Conservation (phyloP, 331 rosid genomes). For the Saraca asoca region DNA sequence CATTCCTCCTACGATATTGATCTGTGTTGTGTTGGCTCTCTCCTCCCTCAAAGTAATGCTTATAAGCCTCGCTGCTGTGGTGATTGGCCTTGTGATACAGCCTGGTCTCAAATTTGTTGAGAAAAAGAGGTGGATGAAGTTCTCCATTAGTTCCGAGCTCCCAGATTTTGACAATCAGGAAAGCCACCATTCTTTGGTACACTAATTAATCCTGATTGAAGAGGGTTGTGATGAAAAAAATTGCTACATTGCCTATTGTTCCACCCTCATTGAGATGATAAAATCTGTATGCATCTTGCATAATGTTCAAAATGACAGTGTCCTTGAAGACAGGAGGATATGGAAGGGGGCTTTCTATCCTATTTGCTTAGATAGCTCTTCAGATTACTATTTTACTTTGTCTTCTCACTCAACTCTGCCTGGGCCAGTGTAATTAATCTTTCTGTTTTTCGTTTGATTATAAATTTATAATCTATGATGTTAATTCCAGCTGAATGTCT, state of each 20-base stretch:
- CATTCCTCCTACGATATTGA: conserved; percentile 70
- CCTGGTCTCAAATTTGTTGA: conserved; percentile 63
- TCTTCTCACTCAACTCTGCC: neutral
- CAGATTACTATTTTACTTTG: neutral
- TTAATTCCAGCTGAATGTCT: conserved; percentile 1
- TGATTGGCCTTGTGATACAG: conserved; percentile 62
- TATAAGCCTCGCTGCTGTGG: conserved; percentile 63
- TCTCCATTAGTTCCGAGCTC: conserved; percentile 64
- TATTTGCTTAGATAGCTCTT: conserved; percentile 20
- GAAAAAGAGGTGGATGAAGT: conserved; percentile 78
- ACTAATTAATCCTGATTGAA: conserved; percentile 17
- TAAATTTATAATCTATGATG: neutral
- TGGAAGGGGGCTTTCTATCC: conserved; percentile 20
- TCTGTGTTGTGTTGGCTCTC: conserved; percentile 63
- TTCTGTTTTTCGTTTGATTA: neutral
- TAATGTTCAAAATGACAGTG: too few relatives aligned
- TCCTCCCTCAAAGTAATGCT: conserved; percentile 60
- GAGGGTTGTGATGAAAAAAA: neutral
- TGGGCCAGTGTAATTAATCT: neutral
- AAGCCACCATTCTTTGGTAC: conserved; percentile 32
- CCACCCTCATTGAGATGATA: neutral
- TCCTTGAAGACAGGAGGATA: too few relatives aligned
- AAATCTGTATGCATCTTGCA: neutral
- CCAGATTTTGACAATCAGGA: conserved; percentile 48
- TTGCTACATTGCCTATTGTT: neutral